Evolutionary conservation across 768 basidiomycete species (phyloP), one percentile per base, ranked within the genome.

Genomic region (Trametopsis cervina): DNA sequence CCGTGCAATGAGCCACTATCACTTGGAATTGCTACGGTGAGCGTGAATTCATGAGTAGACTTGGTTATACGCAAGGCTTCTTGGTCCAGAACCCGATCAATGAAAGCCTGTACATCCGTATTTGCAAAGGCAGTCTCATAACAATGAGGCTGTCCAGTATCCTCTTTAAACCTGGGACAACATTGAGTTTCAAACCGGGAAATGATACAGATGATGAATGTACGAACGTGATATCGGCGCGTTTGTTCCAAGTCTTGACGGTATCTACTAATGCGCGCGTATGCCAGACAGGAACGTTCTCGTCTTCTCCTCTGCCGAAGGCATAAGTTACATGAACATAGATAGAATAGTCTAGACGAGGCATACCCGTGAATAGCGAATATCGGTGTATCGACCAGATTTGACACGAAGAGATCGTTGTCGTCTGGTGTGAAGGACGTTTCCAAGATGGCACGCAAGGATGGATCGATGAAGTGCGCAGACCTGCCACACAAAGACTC

Each of bases 271-370:
- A 68, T 60, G 84, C 81, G 18, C 92, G 75, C 2, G 81, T 78
- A 55, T 95, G 91, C 80, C 89, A 89, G 0, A 81, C 77, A 1
- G 92, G 90, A 3, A 96, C 93, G 52, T 96, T 94, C 33, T 82
- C 78, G 59, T 96, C 93, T 29, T 70, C 70, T 2, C 85, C 86
- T 17, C 87, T 88, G 54, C 37, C 5, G 42, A n/a, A n/a, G n/a
- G n/a, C n/a, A 12, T n/a, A 35, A 2, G 24, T 17, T 40, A 10
- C 23, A 44, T 42, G 12, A 25, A 37, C 17, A 33, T n/a, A n/a
- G n/a, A n/a, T 10, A 29, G 42, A 17, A 23, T 21, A 43, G 37
- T 15, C 18, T 24, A 23, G 12, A 12, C 23, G 20, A n/a, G 41
- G 26, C 74, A 54, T 56, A 83, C 87, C 88, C 93, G 56, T 95